A percentile compares a stretch with the other conserved stretches of the same genome.
These are phyloP conservation scores for Balansia obtecta DNA, from an alignment of 2,329 filamentous ascomycete species.

Conservation along the genomic window DNA sequence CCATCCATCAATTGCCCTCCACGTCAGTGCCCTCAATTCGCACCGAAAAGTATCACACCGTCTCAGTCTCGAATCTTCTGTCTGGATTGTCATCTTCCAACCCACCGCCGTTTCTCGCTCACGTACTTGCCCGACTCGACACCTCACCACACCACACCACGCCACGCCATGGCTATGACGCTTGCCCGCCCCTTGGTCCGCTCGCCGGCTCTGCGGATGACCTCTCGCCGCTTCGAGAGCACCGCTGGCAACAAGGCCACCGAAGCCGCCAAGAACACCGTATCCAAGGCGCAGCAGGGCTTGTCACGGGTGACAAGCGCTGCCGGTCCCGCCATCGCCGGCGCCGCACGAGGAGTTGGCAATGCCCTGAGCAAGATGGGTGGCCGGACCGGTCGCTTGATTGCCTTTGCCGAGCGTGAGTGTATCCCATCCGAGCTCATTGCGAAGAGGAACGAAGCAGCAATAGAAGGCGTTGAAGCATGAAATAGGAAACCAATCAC, in stretches of 20 bases:
- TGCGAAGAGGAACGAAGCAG: background rate
- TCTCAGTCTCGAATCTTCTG: background rate
- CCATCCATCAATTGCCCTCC: conserved; percentile 28
- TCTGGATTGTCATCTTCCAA: conserved; percentile 1
- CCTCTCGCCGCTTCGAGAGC: conserved; percentile 49
- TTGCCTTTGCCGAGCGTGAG: conserved; percentile 81
- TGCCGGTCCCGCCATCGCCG: conserved; percentile 64
- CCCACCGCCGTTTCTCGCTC: conserved; percentile 7
- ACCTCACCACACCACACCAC: conserved; percentile 2
- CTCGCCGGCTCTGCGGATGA: conserved; percentile 31
- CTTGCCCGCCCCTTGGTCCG: conserved; percentile 33
- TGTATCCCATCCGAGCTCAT: conserved; percentile 8
- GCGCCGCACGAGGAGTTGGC: conserved; percentile 55
- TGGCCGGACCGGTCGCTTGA: conserved; percentile 67
- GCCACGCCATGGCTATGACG: conserved; percentile 17
- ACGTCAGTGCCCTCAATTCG: background rate
- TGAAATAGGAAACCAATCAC: background rate
- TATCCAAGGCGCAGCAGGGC: conserved; percentile 56
- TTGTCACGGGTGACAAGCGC: conserved; percentile 70
- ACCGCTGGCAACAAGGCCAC: conserved; percentile 30
- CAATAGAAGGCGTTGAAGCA: too few species aligned
- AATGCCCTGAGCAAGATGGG: conserved; percentile 64
- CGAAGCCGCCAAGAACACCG: conserved; percentile 26
- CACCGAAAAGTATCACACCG: background rate
- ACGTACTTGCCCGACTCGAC: conserved; percentile 1